These are phyloP conservation scores for Pseudogymnoascus sp. DNA, from an alignment of 2,329 filamentous ascomycete species.

Conservation along the genomic window DNA sequence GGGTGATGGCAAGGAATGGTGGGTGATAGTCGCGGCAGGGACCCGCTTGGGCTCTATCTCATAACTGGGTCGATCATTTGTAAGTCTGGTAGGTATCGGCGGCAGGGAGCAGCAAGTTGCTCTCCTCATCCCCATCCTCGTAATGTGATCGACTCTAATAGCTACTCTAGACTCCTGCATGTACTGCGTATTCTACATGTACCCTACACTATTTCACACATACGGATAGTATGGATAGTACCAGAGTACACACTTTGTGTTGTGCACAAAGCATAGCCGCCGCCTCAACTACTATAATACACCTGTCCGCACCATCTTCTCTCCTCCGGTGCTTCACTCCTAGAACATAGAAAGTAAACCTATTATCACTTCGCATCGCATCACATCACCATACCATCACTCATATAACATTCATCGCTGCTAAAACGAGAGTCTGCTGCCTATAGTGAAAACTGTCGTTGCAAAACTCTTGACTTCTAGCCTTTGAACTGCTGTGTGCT, in stretches of 20 bases:
- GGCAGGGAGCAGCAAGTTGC: too few relatives aligned
- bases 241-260: background rate
- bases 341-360: background rate
- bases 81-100: background rate
- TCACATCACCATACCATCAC: background rate
- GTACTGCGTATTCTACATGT: background rate
- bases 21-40: background rate
- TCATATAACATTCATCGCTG: background rate
- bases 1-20: background rate
- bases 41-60: constrained; percentile 2
- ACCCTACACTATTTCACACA: too few relatives aligned
- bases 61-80: background rate
- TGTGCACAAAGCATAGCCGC: background rate
- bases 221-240: background rate
- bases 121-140: background rate
- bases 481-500: constrained; percentile 3
- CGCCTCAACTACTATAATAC: background rate
- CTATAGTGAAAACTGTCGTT: background rate
- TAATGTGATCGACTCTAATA: background rate
- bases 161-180: background rate
- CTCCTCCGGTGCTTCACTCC: background rate
- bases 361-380: background rate
- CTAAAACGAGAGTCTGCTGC: background rate
- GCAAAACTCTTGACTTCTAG: background rate
- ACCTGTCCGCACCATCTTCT: background rate